These are phyloP conservation scores for Cercospora sojina DNA, from an alignment of 2,329 filamentous ascomycete genomes.

Conservation along the genomic window DNA sequence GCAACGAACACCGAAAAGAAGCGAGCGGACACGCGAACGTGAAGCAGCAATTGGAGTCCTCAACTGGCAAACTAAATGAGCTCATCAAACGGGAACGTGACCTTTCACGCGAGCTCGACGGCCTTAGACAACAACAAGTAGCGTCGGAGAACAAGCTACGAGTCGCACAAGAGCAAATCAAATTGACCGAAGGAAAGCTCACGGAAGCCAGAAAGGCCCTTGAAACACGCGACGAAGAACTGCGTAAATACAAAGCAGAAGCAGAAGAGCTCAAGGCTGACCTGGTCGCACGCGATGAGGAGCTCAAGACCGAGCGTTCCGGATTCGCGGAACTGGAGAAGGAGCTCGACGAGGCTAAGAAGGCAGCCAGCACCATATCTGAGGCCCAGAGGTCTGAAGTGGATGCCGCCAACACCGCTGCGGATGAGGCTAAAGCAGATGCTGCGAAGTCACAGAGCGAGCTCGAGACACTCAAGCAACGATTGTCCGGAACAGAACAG, in stretches of 20 bases:
- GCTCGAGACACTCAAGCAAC: background rate
- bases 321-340: conserved; percentile 36
- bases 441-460: background rate
- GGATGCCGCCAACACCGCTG: background rate
- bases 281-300: conserved; percentile 33
- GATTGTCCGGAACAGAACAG: background rate
- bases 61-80: conserved; percentile 31
- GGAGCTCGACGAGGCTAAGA: conserved; percentile 31
- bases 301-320: conserved; percentile 34
- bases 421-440: conserved; percentile 17
- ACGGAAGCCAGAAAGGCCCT: conserved; percentile 32
- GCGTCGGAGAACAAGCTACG: conserved; percentile 19
- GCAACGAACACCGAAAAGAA: conserved; percentile 34
- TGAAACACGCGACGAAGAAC: conserved; percentile 46
- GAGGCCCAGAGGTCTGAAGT: conserved; percentile 1
- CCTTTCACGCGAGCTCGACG: conserved; percentile 28
- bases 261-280: conserved; percentile 33
- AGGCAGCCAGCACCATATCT: background rate
- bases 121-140: conserved; percentile 27
- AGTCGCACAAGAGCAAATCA: conserved; percentile 19
- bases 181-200: conserved; percentile 22
- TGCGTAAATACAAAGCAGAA: conserved; percentile 27
- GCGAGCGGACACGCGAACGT: conserved; percentile 32
- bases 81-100: conserved; percentile 30
- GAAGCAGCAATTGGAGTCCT: conserved; percentile 38